These are phyloP conservation scores for Xylaria arbuscula DNA, from an alignment of 2,329 filamentous ascomycete genomes.

Conservation along the genomic window DNA sequence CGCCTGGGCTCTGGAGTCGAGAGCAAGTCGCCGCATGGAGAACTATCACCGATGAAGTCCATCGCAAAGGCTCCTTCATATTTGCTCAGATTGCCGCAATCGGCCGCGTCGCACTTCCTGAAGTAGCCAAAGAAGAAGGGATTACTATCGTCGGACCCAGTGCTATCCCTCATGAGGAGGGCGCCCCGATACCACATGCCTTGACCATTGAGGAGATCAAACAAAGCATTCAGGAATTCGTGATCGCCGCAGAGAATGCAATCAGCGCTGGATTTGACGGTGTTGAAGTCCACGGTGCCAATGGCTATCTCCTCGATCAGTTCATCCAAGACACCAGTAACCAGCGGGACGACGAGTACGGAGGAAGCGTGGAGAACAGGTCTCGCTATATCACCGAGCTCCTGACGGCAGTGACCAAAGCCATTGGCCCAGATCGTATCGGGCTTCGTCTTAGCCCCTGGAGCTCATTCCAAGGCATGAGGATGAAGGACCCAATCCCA, in stretches of 20 bases:
- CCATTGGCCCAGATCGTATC: slow-evolving; percentile 62
- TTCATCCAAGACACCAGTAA: slow-evolving; percentile 56
- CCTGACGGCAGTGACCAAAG: slow-evolving; percentile 52
- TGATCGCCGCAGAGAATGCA: slow-evolving; percentile 63
- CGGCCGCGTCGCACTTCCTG: slow-evolving; percentile 60
- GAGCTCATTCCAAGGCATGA: slow-evolving; percentile 71
- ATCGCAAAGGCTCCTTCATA: slow-evolving; percentile 67
- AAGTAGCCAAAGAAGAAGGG: slow-evolving; percentile 32
- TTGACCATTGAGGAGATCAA: slow-evolving; percentile 75
- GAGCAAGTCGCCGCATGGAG: slow-evolving; percentile 67
- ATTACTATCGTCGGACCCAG: slow-evolving; percentile 47
- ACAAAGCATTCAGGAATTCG: slow-evolving; percentile 69
- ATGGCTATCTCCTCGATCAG: slow-evolving; percentile 68
- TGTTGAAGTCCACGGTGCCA: slow-evolving; percentile 61
- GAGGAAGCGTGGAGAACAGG: slow-evolving; percentile 42
- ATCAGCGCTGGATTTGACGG: slow-evolving; percentile 72
- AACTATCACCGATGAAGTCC: slow-evolving; percentile 67
- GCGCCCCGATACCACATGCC: slow-evolving; percentile 60
- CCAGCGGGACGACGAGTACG: slow-evolving; percentile 41
- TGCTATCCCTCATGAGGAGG: slow-evolving; percentile 46
- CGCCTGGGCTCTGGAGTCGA: slow-evolving; percentile 65
- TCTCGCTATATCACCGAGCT: slow-evolving; percentile 63
- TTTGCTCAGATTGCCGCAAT: slow-evolving; percentile 69
- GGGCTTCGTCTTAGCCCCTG: slow-evolving; percentile 71
- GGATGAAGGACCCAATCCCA: slow-evolving; percentile 69